Base-by-base conservation (phyloP, 1,139 yeast genomes). In the Taphrina confusa region DNA sequence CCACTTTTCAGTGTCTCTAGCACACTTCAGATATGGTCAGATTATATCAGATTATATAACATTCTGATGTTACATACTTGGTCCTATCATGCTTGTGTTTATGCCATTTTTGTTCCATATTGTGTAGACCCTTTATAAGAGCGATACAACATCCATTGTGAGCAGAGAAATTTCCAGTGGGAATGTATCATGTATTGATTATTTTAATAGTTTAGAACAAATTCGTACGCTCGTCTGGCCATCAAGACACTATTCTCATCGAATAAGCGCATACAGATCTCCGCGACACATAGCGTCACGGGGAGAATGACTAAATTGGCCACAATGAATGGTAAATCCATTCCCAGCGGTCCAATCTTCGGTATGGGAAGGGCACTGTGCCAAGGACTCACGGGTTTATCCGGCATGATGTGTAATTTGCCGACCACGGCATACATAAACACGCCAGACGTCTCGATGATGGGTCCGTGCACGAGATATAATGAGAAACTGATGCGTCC, bases 401-500 rank as follows among this genome's bases (percentile, higher is more conserved):
- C 46, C 22, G 37, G 22, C 18, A 36, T 20, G 16, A 44, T 44
- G 12, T 36, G 27, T 6, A 37, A 25, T 27, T 46, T 42, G 31
- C 58, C 58, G n/a, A 46, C 49, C 18, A 37, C 28, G 20, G 36
- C 34, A 36, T 54, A 54, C 33, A 42, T 14, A 18, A 23, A 23
- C 4, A 14, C 16, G 9, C 51, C 58, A 12, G 44, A 22, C 9
- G 49, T 42, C 45, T 46, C 49, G 44, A 54, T 11, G 31, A 54
- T 14, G 6, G 58, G 51, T 34, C 58, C 58, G 44, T 54, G 58
- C 33, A 54, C 51, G 22, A 54, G 58, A 18, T 54, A 54, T 9
- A 54, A 23, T 18, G 51, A 18, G 45, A 54, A 54, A 11, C 51
- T 42, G 40, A 54, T 42, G 16, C 58, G 47, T 4, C 58, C 58